Evolutionary conservation across 2,329 filamentous ascomycete species (phyloP), one percentile per base, ranked within the genome.

Genomic region (Paecilomyces variotii): DNA sequence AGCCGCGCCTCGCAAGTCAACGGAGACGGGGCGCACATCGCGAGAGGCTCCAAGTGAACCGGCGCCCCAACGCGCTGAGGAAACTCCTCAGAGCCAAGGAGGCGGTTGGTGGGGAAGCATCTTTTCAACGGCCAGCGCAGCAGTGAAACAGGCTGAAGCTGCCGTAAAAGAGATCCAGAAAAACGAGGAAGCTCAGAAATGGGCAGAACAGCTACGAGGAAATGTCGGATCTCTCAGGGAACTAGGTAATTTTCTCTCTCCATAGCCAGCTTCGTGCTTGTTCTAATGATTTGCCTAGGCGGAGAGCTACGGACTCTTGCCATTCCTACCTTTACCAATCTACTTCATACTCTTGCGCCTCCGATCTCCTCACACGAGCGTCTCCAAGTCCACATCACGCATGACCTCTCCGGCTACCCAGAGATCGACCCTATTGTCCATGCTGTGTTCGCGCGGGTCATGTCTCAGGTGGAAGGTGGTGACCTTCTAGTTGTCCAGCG

Each of bases 381-480:
- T 55, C 88, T 99, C 6, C 89, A 95, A 68, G 97, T 99, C 68
- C 94, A 99, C 78, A 95, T 94, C 63, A 96, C 93, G 7, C 94
- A 99, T 79, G 94, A 97, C 74, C 84, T 99, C 51, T 87, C 91
- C 65, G 91, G 91, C 65, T 99, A 99, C 73, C 94, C 94, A 2
- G 93, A 91, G 19, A 85, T 99, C 66, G 93, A 97, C 72, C 91
- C 93, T 19, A 83, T 97, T 57, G 90, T 97, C 67, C 91, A 97
- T 76, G 84, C 84, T 59, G 91, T 94, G 63, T 99, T 99, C 78
- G 89, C 89, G 57, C 87, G 91, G 56, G 92, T 99, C 68, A 99
- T 99, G 94, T 85, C 91, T n/a, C 94, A 99, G 77, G 94, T 99
- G 53, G 94, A 99, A 76, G 94, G 94, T 63, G 94, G 94, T 57